These are phyloP conservation scores for Fusarium piperis DNA, from an alignment of 2,329 filamentous ascomycete species.

Conservation along the genomic window DNA sequence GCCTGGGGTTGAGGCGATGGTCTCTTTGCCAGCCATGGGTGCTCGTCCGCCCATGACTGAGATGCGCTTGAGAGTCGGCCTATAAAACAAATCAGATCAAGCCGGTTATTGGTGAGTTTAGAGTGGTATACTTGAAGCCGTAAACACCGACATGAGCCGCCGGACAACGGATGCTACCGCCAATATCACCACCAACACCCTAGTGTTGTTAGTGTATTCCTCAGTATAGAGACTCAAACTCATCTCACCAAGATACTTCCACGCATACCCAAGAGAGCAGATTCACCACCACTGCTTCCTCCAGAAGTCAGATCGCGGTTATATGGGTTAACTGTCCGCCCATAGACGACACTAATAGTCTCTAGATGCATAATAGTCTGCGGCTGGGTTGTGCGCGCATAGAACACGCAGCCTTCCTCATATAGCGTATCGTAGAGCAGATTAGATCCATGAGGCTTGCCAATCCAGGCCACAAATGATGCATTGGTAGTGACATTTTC, in stretches of 20 bases:
- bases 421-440: constrained; percentile 44
- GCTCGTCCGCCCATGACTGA: constrained; percentile 40
- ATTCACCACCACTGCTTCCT: constrained; percentile 70
- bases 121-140: constrained; percentile 43
- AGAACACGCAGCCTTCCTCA: constrained; percentile 46
- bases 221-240: accelerated
- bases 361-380: constrained; percentile 66
- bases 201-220: neutral
- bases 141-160: constrained; percentile 50
- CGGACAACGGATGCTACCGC: constrained; percentile 52
- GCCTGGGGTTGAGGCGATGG: constrained; percentile 45
- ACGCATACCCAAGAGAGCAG: constrained; percentile 52
- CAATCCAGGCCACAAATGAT: constrained; percentile 46
- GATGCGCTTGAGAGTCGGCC: constrained; percentile 46
- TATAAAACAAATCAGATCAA: constrained; percentile 1
- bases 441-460: constrained; percentile 46
- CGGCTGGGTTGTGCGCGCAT: constrained; percentile 76
- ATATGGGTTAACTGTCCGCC: constrained; percentile 69
- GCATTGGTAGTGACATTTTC: constrained; percentile 41
- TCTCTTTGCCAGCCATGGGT: constrained; percentile 49
- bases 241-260: constrained; percentile 50
- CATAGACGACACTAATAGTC: constrained; percentile 70
- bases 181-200: constrained; percentile 56
- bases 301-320: constrained; percentile 70
- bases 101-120: accelerated